phyloP scores from a whole-genome alignment of 192 early-diverging fungal species.

The Coemansia sp. region DNA sequence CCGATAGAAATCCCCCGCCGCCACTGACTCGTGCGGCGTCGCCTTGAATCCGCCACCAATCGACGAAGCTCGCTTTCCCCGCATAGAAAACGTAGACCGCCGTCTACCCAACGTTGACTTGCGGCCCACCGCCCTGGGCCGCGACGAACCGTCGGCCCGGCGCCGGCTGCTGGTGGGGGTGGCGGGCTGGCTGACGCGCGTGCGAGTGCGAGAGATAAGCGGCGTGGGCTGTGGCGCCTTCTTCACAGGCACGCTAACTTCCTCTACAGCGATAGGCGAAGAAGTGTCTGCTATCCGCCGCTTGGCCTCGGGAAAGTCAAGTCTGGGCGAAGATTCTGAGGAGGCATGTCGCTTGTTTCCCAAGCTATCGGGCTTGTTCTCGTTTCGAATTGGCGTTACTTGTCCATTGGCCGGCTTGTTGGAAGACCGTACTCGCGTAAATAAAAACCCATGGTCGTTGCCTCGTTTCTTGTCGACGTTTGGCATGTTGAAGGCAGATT shows the following conservation, averaged over 20 bases:
- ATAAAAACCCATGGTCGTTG: conserved; percentile 52
- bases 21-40: conserved; percentile 60
- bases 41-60: conserved; percentile 58
- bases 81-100: conserved; percentile 58
- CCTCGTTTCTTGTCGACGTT: conserved; percentile 6
- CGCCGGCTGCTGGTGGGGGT: background rate
- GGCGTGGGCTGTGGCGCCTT: conserved; percentile 43
- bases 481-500: background rate
- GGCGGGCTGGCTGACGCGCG: background rate
- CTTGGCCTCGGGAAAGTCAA: conserved; percentile 44
- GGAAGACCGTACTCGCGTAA: conserved; percentile 18
- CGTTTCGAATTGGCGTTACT: background rate
- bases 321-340: background rate
- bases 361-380: background rate
- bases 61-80: conserved; percentile 59
- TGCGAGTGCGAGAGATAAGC: conserved; percentile 44
- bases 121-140: background rate
- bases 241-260: conserved; percentile 39
- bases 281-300: background rate
- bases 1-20: conserved; percentile 59
- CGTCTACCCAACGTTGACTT: conserved; percentile 41
- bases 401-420: background rate
- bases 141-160: background rate
- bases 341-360: background rate
- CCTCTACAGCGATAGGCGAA: conserved; percentile 6